Evolutionary conservation across 768 basidiomycete species (phyloP), one percentile per base, ranked within the genome.

Genomic region (Pleurotus salmoneostramineus): DNA sequence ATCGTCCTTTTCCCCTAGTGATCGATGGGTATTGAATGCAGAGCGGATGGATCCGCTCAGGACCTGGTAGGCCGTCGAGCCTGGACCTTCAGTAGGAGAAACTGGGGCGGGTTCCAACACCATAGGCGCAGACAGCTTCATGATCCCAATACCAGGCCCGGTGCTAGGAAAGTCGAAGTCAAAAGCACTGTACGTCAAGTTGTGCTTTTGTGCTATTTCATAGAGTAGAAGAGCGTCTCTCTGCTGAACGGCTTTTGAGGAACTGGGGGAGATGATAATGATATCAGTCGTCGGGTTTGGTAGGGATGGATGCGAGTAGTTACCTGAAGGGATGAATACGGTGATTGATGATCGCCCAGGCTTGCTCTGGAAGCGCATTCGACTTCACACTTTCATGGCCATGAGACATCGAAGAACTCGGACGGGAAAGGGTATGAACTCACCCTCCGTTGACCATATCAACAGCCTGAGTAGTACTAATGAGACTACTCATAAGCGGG

Each of bases 301-400:
- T 31, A 15, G 32, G 8, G 37, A 40, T n/a, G 37, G 37, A 40
- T 27, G 21, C 21, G 34, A 32, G 34, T 11, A 12, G 27, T 10
- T 17, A 78, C 85, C 84, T 87, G 50, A 78, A 73, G 5, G 81
- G 79, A 6, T 85, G 77, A 54, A 91, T 82, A 4, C 89, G 84
- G 64, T 89, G 88, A 64, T 92, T 89, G 34, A 91, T 78, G 32
- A 91, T 68, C 1, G 85, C 88, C 66, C 74, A 84, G 1, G 83
- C 87, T 56, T 73, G 76, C 69, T 93, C 91, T 1, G 92, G 92
- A 21, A 95, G 79, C 21, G 91, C 90, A 64, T 93, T 93, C 21
- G 78, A 77, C 69, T 92, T 91, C 32, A 86, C 81, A 12, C 85
- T 52, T 15, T 15, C 31, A 21, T n/a, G 34, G 50, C 8, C 6